Conservation (phyloP, 176 grass and related monocot species). For the Paspalum notatum region DNA sequence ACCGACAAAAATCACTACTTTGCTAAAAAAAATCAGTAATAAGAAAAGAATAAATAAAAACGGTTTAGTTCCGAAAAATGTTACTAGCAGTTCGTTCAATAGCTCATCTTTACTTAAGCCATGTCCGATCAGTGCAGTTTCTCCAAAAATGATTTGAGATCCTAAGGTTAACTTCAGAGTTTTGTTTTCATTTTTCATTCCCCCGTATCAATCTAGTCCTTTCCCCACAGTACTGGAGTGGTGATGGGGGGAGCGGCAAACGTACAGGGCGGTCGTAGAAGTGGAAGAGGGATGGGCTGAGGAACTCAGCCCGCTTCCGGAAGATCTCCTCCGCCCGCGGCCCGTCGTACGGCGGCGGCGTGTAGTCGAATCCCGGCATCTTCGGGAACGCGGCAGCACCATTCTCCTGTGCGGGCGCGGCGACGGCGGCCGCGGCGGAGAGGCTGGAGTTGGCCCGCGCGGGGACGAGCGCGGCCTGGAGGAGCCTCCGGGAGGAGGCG, state of each 20-base stretch:
- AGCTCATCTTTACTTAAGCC: neutral
- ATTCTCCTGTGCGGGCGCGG: slow-evolving; percentile 33
- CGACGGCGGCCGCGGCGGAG: slow-evolving; percentile 35
- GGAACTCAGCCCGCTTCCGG: slow-evolving; percentile 74
- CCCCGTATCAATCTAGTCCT: neutral
- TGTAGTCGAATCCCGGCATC: slow-evolving; percentile 78
- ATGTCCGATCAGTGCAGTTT: neutral
- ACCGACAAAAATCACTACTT: slow-evolving; percentile 8
- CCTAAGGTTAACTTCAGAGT: neutral
- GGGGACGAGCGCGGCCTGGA: slow-evolving; percentile 48
- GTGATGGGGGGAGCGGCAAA: slow-evolving; percentile 5
- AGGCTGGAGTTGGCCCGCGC: slow-evolving; percentile 52
- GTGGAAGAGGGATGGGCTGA: slow-evolving; percentile 89
- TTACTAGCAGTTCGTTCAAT: neutral
- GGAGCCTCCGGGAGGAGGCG: slow-evolving; percentile 51
- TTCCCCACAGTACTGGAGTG: slow-evolving; percentile 14
- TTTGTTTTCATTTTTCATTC: neutral
- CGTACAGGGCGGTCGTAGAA: slow-evolving; percentile 86
- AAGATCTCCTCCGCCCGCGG: slow-evolving; percentile 74
- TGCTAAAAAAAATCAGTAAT: neutral
- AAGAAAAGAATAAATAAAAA: neutral
- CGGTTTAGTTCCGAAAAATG: neutral
- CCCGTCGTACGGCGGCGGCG: slow-evolving; percentile 79
- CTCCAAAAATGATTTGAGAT: neutral
- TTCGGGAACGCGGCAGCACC: slow-evolving; percentile 26